A percentile compares a stretch with the other conserved stretches of the same genome.
These are phyloP conservation scores for Exophiala phaeomuriformis DNA, from an alignment of 2,329 filamentous ascomycete genomes.

Conservation along the genomic window DNA sequence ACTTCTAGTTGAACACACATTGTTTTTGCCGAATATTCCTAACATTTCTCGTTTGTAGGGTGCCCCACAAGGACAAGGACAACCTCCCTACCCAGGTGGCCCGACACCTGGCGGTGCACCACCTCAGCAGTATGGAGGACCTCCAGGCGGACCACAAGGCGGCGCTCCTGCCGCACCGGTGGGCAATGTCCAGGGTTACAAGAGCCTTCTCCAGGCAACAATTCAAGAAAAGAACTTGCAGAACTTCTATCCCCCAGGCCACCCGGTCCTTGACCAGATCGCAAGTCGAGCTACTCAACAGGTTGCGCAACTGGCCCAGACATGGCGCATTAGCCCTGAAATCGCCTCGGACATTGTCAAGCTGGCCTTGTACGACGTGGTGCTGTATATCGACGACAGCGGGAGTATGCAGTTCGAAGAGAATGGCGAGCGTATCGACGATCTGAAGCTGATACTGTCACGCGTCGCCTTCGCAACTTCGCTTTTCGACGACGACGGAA, in stretches of 20 bases:
- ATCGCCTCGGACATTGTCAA: constrained; percentile 58
- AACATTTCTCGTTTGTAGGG: constrained; percentile 29
- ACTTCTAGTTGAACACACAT: not conserved
- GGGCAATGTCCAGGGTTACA: constrained; percentile 49
- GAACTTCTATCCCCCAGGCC: constrained; percentile 51
- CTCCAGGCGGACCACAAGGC: constrained; percentile 6
- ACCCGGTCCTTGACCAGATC: constrained; percentile 45
- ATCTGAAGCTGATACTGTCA: constrained; percentile 57
- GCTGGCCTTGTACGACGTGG: constrained; percentile 54
- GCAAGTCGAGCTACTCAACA: constrained; percentile 44
- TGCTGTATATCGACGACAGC: constrained; percentile 61
- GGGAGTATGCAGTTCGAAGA: constrained; percentile 65
- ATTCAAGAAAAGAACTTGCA: constrained; percentile 56
- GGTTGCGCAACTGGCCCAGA: constrained; percentile 49
- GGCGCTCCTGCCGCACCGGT: constrained; percentile 33
- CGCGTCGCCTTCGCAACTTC: constrained; percentile 58
- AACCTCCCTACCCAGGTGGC: constrained; percentile 24
- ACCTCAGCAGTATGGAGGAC: constrained; percentile 26
- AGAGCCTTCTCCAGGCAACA: constrained; percentile 48
- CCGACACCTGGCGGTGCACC: constrained; percentile 21
- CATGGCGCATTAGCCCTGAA: constrained; percentile 53
- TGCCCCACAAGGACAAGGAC: constrained; percentile 22
- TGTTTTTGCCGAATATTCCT: not conserved
- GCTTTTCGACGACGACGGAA: constrained; percentile 63
- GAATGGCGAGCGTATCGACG: constrained; percentile 58